Conservation (phyloP, 2,329 filamentous ascomycete genomes). For the Claviceps sp. region DNA sequence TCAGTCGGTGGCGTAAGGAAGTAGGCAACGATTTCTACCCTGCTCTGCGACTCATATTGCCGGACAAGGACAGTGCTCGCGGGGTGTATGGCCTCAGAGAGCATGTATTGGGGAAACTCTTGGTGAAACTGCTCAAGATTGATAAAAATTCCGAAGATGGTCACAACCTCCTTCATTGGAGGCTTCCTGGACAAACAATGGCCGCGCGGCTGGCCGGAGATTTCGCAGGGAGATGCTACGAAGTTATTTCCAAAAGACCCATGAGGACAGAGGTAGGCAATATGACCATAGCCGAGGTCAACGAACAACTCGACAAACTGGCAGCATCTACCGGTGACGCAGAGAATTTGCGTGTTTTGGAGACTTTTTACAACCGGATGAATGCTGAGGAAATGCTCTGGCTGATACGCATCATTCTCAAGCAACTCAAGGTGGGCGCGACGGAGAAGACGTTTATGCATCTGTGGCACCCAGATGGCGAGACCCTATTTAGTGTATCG, state of each 20-base stretch:
- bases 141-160: conserved; percentile 83
- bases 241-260: conserved; percentile 72
- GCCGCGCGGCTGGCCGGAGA: conserved; percentile 65
- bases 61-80: conserved; percentile 83
- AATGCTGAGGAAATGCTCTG: conserved; percentile 87
- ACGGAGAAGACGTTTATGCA: conserved; percentile 83
- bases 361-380: conserved; percentile 79
- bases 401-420: conserved; percentile 86
- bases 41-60: conserved; percentile 78
- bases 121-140: conserved; percentile 90
- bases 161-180: conserved; percentile 80
- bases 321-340: conserved; percentile 64
- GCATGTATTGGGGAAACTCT: conserved; percentile 72
- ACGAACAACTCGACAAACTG: conserved; percentile 68
- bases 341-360: conserved; percentile 70
- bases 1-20: conserved; percentile 72
- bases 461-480: conserved; percentile 67
- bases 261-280: conserved; percentile 60
- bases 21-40: conserved; percentile 91
- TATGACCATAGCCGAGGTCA: conserved; percentile 83
- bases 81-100: conserved; percentile 93
- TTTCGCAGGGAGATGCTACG: conserved; percentile 79
- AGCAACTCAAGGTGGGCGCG: conserved; percentile 60
- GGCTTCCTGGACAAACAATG: conserved; percentile 59
- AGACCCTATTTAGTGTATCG: conserved; percentile 74